Evolutionary conservation across 768 basidiomycete species (phyloP).

Genomic region (Leccinum olivaceopallidum): DNA sequence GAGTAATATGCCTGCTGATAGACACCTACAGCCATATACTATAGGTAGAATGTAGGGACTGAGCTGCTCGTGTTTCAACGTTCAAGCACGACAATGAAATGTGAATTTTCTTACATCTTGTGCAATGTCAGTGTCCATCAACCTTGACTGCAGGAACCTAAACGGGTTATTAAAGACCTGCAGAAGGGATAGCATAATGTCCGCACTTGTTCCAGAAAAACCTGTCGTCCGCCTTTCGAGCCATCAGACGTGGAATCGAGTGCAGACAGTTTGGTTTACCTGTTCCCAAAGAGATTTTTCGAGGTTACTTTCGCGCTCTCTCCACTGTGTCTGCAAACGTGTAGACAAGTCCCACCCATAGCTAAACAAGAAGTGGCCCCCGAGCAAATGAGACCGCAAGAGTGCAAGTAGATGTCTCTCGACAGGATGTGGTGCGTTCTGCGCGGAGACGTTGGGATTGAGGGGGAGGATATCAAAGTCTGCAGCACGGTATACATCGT

Average conservation of each 20-base stretch:
- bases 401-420: slow-evolving; percentile 88
- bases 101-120: slow-evolving; percentile 56
- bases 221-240: slow-evolving; percentile 78
- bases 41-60: slow-evolving; percentile 89
- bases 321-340: slow-evolving; percentile 81
- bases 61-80: slow-evolving; percentile 49
- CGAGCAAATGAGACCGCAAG: slow-evolving; percentile 78
- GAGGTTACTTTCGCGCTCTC: slow-evolving; percentile 48
- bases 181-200: slow-evolving; percentile 1
- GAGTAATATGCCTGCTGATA: background rate
- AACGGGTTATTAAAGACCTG: slow-evolving; percentile 4
- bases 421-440: slow-evolving; percentile 75
- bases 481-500: slow-evolving; percentile 86
- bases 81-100: slow-evolving; percentile 9
- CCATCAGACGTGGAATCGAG: slow-evolving; percentile 10
- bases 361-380: slow-evolving; percentile 86
- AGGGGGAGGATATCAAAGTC: slow-evolving; percentile 92
- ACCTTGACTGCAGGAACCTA: slow-evolving; percentile 56
- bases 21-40: slow-evolving; percentile 86
- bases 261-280: slow-evolving; percentile 43
- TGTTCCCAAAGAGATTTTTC: slow-evolving; percentile 73
- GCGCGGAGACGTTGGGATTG: slow-evolving; percentile 64
- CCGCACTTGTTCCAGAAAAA: slow-evolving; percentile 94
- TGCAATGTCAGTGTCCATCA: slow-evolving; percentile 58
- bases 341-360: slow-evolving; percentile 91